Evolutionary conservation across 345 rosid species (phyloP).

Genomic region (Pelargonium nanum): DNA sequence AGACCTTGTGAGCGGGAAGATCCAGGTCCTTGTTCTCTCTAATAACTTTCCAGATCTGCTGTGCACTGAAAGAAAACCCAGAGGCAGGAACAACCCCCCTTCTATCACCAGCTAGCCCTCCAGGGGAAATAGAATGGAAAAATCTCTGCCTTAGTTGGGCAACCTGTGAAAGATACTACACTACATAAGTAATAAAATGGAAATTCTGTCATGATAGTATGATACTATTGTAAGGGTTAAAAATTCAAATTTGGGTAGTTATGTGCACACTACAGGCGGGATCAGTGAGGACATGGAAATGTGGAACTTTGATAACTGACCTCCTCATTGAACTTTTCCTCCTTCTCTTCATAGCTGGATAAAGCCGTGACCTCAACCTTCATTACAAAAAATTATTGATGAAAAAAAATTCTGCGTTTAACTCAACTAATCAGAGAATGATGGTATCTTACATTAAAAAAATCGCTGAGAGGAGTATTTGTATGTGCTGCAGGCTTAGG

Average conservation of each 20-base stretch:
- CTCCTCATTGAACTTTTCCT: conserved; percentile 25
- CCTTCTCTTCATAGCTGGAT: conserved; percentile 29
- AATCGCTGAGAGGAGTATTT: conserved; percentile 18
- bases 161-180: conserved; percentile 13
- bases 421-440: not conserved
- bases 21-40: conserved; percentile 28
- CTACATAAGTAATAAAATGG: not conserved
- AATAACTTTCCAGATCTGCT: conserved; percentile 25
- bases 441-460: conserved; percentile 20
- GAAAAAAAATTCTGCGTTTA: too few relatives aligned
- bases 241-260: not conserved
- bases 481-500: conserved; percentile 17
- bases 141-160: conserved; percentile 25
- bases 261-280: not conserved
- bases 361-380: conserved; percentile 30
- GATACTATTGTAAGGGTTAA: not conserved
- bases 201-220: not conserved
- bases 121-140: conserved; percentile 27
- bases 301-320: conserved; percentile 5
- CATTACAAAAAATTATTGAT: not conserved
- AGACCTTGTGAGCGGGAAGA: conserved; percentile 29
- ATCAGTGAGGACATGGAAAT: not conserved
- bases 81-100: conserved; percentile 25
- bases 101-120: conserved; percentile 31
- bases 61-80: conserved; percentile 22